phyloP scores from a whole-genome alignment of 1,284 basidiomycete genomes.

The Neotropicomus parvogracilis region DNA sequence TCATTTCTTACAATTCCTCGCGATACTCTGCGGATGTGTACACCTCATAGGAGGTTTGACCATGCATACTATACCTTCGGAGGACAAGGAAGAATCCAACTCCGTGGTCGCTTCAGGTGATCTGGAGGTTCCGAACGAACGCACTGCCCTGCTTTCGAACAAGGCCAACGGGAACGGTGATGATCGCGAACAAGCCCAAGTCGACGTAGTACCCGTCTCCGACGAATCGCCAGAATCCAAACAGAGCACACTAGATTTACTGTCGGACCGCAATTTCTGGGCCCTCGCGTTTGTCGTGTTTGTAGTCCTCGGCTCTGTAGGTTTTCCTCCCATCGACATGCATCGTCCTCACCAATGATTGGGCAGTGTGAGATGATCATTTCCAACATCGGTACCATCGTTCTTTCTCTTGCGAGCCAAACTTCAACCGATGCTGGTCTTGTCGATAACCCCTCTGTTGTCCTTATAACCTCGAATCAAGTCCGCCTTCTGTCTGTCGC shows the following conservation, averaged over 20 bases:
- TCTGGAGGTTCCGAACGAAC: slow-evolving; percentile 37
- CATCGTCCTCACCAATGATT: neutral
- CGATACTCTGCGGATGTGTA: slow-evolving; percentile 48
- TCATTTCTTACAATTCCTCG: slow-evolving; percentile 54
- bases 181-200: slow-evolving; percentile 9
- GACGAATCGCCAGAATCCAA: slow-evolving; percentile 35
- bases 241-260: slow-evolving; percentile 35
- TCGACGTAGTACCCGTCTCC: slow-evolving; percentile 25
- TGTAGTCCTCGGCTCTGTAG: slow-evolving; percentile 59
- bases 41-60: slow-evolving; percentile 53
- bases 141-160: slow-evolving; percentile 40
- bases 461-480: slow-evolving; percentile 49
- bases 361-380: slow-evolving; percentile 75
- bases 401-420: slow-evolving; percentile 53
- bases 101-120: slow-evolving; percentile 38
- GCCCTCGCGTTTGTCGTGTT: slow-evolving; percentile 38
- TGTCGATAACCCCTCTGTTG: slow-evolving; percentile 22
- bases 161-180: slow-evolving; percentile 18
- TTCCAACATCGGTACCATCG: slow-evolving; percentile 72
- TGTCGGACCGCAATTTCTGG: slow-evolving; percentile 64
- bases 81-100: slow-evolving; percentile 8
- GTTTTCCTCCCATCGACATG: slow-evolving; percentile 23
- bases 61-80: slow-evolving; percentile 33
- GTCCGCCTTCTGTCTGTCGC: slow-evolving; percentile 66
- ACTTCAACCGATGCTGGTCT: slow-evolving; percentile 18